Conservation (phyloP, 805 yeast species). For the Millerago galiae region DNA sequence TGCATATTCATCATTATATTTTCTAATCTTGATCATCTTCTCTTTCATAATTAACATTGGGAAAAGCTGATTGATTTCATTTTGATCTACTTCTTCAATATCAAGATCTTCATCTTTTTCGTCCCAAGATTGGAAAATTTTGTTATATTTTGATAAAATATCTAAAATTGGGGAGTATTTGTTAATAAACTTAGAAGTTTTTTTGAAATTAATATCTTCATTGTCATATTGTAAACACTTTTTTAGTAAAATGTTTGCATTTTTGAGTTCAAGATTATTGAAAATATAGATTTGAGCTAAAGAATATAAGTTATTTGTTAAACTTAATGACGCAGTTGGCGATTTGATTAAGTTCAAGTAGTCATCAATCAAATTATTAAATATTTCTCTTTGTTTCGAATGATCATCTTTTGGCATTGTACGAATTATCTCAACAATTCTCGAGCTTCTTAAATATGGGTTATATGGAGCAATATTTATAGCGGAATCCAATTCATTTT, state of each 20-base stretch:
- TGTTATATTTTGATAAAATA: slow-evolving; percentile 34
- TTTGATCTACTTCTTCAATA: slow-evolving; percentile 37
- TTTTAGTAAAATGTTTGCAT: slow-evolving; percentile 33
- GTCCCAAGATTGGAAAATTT: slow-evolving; percentile 37
- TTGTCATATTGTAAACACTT: slow-evolving; percentile 75
- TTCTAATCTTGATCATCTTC: slow-evolving; percentile 17
- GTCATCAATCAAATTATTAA: slow-evolving; percentile 20
- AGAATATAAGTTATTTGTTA: slow-evolving; percentile 22
- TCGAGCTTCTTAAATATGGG: slow-evolving; percentile 27
- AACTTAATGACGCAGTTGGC: slow-evolving; percentile 15
- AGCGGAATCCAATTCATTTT: slow-evolving; percentile 27
- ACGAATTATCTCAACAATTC: slow-evolving; percentile 25
- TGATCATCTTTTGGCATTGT: slow-evolving; percentile 7
- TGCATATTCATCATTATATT: slow-evolving; percentile 15
- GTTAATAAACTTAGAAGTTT: slow-evolving; percentile 44
- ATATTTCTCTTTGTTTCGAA: slow-evolving; percentile 12
- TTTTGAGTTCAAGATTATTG: slow-evolving; percentile 46
- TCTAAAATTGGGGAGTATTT: slow-evolving; percentile 30
- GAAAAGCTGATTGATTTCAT: slow-evolving; percentile 30
- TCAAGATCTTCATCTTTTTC: slow-evolving; percentile 32
- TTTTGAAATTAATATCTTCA: slow-evolving; percentile 57
- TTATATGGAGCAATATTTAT: slow-evolving; percentile 39
- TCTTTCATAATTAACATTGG: slow-evolving; percentile 12
- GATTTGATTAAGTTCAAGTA: slow-evolving; percentile 21
- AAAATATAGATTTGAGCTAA: slow-evolving; percentile 38